Conservation (phyloP, 2,329 filamentous ascomycete species). For the Trichoderma sp. region DNA sequence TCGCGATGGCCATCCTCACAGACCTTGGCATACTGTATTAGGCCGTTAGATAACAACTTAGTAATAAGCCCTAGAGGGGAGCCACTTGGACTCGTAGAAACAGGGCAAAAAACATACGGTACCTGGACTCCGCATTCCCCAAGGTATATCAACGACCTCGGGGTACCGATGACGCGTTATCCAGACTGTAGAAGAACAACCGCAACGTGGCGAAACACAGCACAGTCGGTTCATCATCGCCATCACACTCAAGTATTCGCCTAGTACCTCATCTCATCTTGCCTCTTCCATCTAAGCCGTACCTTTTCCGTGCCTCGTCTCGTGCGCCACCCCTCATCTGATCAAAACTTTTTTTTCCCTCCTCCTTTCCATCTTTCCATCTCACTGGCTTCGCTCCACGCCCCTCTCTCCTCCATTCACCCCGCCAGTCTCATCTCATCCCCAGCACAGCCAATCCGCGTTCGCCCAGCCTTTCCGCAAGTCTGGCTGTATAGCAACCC, state of each 20-base stretch:
- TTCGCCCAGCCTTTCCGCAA: conserved; percentile 19
- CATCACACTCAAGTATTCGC: background rate
- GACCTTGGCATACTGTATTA: background rate
- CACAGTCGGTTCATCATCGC: background rate
- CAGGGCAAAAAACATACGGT: background rate
- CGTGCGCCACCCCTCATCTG: background rate
- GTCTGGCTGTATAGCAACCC: background rate
- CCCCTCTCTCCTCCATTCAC: conserved; percentile 14
- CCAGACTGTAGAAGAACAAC: background rate
- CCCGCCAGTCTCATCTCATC: background rate
- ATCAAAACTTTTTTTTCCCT: background rate
- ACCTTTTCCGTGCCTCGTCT: conserved; percentile 15
- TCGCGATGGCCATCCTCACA: background rate
- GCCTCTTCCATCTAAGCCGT: background rate
- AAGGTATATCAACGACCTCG: background rate
- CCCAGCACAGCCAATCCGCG: conserved; percentile 19
- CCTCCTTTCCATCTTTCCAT: background rate
- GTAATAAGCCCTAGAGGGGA: conserved; percentile 5
- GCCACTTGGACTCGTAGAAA: background rate
- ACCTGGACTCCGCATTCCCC: background rate
- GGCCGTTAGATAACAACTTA: background rate
- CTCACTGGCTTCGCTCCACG: background rate
- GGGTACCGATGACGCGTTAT: background rate
- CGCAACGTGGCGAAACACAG: background rate
- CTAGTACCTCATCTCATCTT: background rate